These are phyloP conservation scores for Penicillium concentricum DNA, from an alignment of 2,329 filamentous ascomycete species.

Conservation along the genomic window DNA sequence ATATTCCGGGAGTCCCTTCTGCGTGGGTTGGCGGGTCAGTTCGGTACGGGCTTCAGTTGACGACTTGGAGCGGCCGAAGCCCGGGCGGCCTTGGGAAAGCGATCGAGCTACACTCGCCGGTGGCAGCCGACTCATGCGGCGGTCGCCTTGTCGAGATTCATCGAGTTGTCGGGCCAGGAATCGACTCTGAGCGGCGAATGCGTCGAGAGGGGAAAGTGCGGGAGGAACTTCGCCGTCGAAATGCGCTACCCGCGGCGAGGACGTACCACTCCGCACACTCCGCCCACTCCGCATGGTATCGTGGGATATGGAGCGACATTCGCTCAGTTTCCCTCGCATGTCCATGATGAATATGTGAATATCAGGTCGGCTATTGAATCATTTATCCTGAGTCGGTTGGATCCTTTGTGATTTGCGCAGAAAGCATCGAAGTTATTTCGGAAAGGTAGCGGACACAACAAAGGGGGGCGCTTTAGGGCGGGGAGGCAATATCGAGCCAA, in stretches of 20 bases:
- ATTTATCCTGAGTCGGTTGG: slow-evolving; percentile 13
- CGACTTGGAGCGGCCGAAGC: slow-evolving; percentile 76
- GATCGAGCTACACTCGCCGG: slow-evolving; percentile 81
- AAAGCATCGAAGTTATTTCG: slow-evolving; percentile 37
- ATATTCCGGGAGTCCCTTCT: slow-evolving; percentile 37
- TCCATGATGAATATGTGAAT: slow-evolving; percentile 44
- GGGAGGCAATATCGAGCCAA: slow-evolving; percentile 18
- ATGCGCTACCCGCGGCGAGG: slow-evolving; percentile 70
- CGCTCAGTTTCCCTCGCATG: slow-evolving; percentile 58
- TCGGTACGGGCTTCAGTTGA: slow-evolving; percentile 50
- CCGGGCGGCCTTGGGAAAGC: slow-evolving; percentile 72
- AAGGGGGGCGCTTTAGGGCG: slow-evolving; percentile 7
- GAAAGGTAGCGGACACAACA: background rate
- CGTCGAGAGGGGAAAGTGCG: slow-evolving; percentile 89
- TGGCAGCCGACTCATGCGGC: slow-evolving; percentile 80
- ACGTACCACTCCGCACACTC: slow-evolving; percentile 48
- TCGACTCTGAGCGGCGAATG: slow-evolving; percentile 88
- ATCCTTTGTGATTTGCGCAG: slow-evolving; percentile 1
- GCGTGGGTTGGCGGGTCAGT: slow-evolving; percentile 40
- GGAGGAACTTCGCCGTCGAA: slow-evolving; percentile 76
- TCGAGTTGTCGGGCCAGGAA: slow-evolving; percentile 84
- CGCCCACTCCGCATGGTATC: slow-evolving; percentile 52
- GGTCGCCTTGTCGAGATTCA: slow-evolving; percentile 69
- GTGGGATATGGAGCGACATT: slow-evolving; percentile 59
- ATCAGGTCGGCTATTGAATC: background rate